phyloP scores from a whole-genome alignment of 2,329 filamentous ascomycete genomes.

The Penicillium sp. region DNA sequence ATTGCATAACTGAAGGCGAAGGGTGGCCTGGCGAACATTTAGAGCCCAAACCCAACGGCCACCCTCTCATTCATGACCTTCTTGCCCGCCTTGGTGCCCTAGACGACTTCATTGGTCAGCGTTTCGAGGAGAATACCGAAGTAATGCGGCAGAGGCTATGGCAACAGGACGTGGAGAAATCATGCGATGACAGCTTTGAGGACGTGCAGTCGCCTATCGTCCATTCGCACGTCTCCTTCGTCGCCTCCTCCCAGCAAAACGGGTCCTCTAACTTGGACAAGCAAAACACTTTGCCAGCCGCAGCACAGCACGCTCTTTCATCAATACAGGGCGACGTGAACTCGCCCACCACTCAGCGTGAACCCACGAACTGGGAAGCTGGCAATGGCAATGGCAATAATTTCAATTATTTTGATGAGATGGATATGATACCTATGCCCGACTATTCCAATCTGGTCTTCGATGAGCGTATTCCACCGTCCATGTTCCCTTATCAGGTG shows the following conservation, averaged over 20 bases:
- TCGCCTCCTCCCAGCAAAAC: not conserved
- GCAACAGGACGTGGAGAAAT: not conserved
- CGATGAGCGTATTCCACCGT: not conserved
- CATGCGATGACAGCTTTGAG: not conserved
- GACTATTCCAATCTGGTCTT: not conserved
- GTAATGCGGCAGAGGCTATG: not conserved
- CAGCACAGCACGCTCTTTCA: not conserved
- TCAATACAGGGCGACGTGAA: not conserved
- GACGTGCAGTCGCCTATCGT: not conserved
- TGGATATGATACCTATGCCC: not conserved
- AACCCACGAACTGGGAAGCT: not conserved
- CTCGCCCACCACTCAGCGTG: not conserved
- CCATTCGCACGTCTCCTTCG: not conserved
- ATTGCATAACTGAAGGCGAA: slow-evolving; percentile 51
- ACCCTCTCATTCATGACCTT: slow-evolving; percentile 64
- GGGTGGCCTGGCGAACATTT: slow-evolving; percentile 57
- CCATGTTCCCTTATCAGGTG: not conserved
- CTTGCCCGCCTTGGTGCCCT: slow-evolving; percentile 59
- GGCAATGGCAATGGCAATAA: not conserved
- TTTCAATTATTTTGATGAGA: not conserved
- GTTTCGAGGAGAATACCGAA: not conserved
- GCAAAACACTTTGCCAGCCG: not conserved
- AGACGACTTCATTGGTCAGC: slow-evolving; percentile 51
- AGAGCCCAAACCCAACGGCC: slow-evolving; percentile 51
- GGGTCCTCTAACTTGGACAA: not conserved